phyloP scores from a whole-genome alignment of 1,284 basidiomycete species.

The Ganoderma multipileum region DNA sequence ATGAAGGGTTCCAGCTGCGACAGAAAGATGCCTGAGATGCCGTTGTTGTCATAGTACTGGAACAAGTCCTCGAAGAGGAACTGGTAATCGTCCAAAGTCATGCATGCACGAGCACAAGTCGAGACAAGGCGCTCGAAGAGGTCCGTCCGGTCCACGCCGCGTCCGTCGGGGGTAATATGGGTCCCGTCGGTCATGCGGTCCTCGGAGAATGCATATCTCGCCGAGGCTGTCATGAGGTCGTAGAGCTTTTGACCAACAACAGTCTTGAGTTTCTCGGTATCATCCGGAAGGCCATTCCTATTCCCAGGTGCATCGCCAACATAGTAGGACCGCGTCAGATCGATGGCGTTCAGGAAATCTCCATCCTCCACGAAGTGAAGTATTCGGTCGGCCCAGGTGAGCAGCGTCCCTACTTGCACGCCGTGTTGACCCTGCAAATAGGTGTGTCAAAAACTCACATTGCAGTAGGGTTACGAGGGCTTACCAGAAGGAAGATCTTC shows the following conservation, averaged over 20 bases:
- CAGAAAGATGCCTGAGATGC: constrained; percentile 91
- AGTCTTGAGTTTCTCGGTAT: constrained; percentile 59
- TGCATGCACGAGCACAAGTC: constrained; percentile 83
- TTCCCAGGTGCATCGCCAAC: constrained; percentile 86
- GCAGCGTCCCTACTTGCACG: constrained; percentile 84
- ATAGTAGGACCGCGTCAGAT: constrained; percentile 87
- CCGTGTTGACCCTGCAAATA: constrained; percentile 65
- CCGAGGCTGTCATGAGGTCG: constrained; percentile 88
- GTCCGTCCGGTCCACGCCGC: constrained; percentile 91
- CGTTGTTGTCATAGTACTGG: constrained; percentile 86
- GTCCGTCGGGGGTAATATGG: constrained; percentile 81
- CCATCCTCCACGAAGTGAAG: constrained; percentile 85
- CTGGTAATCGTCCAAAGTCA: constrained; percentile 81
- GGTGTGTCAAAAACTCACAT: constrained; percentile 1
- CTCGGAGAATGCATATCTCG: constrained; percentile 92
- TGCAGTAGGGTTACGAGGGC: constrained; percentile 38
- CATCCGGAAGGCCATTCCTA: constrained; percentile 85
- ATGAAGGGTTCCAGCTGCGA: constrained; percentile 86
- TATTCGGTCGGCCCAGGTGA: constrained; percentile 96
- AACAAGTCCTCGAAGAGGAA: constrained; percentile 95
- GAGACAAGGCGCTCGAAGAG: constrained; percentile 91
- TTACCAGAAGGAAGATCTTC: constrained; percentile 89
- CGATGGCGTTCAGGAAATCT: constrained; percentile 91
- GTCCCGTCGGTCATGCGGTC: constrained; percentile 92
- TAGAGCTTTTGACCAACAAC: constrained; percentile 82